A percentile compares a stretch with the other conserved stretches of the same genome.
Conservation (phyloP, 2,329 filamentous ascomycete species). For the Mollisiaceae sp. region DNA sequence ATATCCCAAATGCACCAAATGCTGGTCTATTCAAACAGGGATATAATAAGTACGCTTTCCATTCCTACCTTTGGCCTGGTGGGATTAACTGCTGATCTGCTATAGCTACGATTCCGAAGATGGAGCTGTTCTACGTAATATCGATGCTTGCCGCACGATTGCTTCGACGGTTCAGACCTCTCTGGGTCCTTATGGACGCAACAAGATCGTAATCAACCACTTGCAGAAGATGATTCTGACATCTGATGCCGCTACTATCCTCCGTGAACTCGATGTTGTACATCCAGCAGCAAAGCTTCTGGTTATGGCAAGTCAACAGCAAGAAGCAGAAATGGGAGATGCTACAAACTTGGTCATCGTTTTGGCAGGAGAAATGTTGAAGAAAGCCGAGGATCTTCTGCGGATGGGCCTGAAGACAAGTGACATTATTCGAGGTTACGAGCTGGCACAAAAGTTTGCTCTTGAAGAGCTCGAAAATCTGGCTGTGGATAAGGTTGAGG, state of each 20-base stretch:
- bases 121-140: conserved; percentile 97
- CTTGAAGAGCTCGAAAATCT: conserved; percentile 86
- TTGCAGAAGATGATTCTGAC: conserved; percentile 99
- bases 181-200: conserved; percentile 94
- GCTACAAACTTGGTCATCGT: conserved; percentile 97
- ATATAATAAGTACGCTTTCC: conserved; percentile 66
- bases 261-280: conserved; percentile 96
- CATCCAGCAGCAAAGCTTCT: conserved; percentile 97
- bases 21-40: conserved; percentile 82
- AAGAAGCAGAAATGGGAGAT: conserved; percentile 99
- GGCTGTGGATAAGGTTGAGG: conserved; percentile 86
- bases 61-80: conserved; percentile 2
- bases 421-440: conserved; percentile 94
- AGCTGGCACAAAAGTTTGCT: conserved; percentile 89
- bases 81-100: conserved; percentile 41
- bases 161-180: conserved; percentile 96
- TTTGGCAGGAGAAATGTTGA: conserved; percentile 90
- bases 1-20: conserved; percentile 93
- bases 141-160: conserved; percentile 97
- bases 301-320: conserved; percentile 98
- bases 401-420: conserved; percentile 98
- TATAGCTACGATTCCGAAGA: conserved; percentile 96
- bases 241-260: conserved; percentile 95
- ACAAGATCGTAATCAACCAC: conserved; percentile 99
- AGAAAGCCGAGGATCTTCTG: conserved; percentile 95